A percentile compares a stretch with the other conserved stretches of the same genome.
These are phyloP conservation scores for Blastobotrys attinorum DNA, from an alignment of 805 yeast species.

Conservation along the genomic window DNA sequence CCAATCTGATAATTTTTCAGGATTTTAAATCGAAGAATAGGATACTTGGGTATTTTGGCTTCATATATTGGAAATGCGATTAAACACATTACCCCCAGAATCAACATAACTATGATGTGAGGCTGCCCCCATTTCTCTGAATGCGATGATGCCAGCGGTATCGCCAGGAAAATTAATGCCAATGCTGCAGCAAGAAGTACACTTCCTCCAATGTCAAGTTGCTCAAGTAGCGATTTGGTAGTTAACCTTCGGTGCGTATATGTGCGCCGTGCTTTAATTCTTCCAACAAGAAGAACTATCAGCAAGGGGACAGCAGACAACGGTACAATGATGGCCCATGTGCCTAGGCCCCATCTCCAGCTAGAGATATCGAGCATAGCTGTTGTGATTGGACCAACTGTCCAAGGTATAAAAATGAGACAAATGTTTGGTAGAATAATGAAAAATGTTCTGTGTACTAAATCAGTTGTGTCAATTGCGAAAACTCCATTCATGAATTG, in stretches of 20 bases:
- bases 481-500: slow-evolving; percentile 31
- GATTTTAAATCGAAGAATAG: slow-evolving; percentile 33
- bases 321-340: slow-evolving; percentile 41
- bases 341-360: slow-evolving; percentile 51
- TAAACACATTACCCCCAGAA: slow-evolving; percentile 3
- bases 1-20: slow-evolving; percentile 27
- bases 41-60: slow-evolving; percentile 27
- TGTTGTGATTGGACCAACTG: slow-evolving; percentile 30
- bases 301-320: slow-evolving; percentile 26
- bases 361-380: slow-evolving; percentile 26
- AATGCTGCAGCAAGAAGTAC: slow-evolving; percentile 3
- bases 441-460: slow-evolving; percentile 34
- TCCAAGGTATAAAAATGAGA: slow-evolving; percentile 33
- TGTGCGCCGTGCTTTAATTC: slow-evolving; percentile 12
- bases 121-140: not conserved
- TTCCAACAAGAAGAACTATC: slow-evolving; percentile 13
- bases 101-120: not conserved
- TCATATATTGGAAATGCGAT: slow-evolving; percentile 7
- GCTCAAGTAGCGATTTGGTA: not conserved
- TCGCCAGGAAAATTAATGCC: slow-evolving; percentile 5
- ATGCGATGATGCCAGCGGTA: slow-evolving; percentile 1
- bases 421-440: slow-evolving; percentile 32
- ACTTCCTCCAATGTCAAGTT: slow-evolving; percentile 3
- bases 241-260: slow-evolving; percentile 1
- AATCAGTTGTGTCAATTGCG: slow-evolving; percentile 32